Conservation (phyloP, 257 asterid species). For the Handroanthus guayacan region DNA sequence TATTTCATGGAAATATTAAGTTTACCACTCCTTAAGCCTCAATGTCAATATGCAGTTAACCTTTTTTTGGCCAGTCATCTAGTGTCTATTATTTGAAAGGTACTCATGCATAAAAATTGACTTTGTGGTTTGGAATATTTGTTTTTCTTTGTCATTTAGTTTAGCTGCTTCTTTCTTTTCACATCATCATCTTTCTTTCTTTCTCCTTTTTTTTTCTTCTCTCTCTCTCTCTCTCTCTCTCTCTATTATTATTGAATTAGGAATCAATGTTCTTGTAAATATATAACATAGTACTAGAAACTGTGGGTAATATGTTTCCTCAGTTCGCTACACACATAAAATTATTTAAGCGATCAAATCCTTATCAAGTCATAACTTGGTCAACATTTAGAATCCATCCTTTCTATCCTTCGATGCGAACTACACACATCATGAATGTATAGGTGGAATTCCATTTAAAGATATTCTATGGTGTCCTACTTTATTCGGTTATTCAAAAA, state of each 20-base stretch:
- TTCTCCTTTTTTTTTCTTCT: background rate
- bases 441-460: background rate
- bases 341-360: background rate
- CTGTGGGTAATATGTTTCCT: background rate
- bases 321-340: background rate
- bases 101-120: background rate
- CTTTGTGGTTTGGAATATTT: background rate
- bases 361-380: constrained; percentile 6
- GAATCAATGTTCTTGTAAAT: background rate
- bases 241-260: background rate
- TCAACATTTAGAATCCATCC: background rate
- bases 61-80: background rate
- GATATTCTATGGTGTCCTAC: background rate
- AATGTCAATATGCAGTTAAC: background rate
- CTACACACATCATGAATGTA: constrained; percentile 2
- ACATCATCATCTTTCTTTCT: background rate
- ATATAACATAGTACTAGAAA: background rate
- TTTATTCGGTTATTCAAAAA: background rate
- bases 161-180: constrained; percentile 11
- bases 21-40: constrained; percentile 1
- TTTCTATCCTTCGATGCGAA: background rate
- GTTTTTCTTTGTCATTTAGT: background rate
- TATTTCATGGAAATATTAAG: constrained; percentile 4
- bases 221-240: too few relatives aligned
- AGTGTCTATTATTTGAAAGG: background rate